Base-by-base conservation (phyloP, 306 rosid species). In the Benincasa hispida region DNA sequence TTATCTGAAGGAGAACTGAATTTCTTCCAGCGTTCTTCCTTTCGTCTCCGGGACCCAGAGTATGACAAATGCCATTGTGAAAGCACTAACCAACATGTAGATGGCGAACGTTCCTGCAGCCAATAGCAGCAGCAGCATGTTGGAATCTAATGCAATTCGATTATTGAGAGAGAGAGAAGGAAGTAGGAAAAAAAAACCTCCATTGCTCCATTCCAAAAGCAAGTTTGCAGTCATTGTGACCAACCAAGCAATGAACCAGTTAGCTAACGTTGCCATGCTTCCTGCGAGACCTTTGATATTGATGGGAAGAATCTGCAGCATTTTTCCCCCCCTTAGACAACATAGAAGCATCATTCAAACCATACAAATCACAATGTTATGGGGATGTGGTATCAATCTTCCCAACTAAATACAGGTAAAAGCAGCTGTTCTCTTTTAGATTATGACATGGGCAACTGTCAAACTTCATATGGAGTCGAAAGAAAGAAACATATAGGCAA, bases 21-120 rank as follows among this genome's bases (percentile, higher is more conserved):
- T 92, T 85, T 92, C 97, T 85, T 90, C 97, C 79, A 92, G 81
- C 62, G 96, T 84, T 87, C 97, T 86, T 42, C 96, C 97, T 74
- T 88, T 92, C 75, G 97, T 92, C 78, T 92, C 97, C 4, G 96
- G 97, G 35, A 90, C 97, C 89, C 87, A 90, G 12, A 82, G 28
- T 8, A 86, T 27, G 6, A 82, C 82, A 62, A 90, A 92, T 72
- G 56, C 86, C 45, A 90, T 77, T 5, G 96, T 83, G 6, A 90
- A 85, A 51, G 85, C 88, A 65, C 89, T 45, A 61, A 92, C 83
- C 5, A 83, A 39, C 10, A 88, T 76, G 84, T 90, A 92, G 57
- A 87, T 82, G 73, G 84, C 47, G 79, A 92, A 92, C 27, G 97
- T 90, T 42, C 89, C 97, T 92, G 88, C 70, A 55, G 68, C 54